A percentile compares a stretch with the other conserved stretches of the same genome.
Conservation (phyloP, 371 early-diverging fungal species). For the Saksenaea oblongispora region DNA sequence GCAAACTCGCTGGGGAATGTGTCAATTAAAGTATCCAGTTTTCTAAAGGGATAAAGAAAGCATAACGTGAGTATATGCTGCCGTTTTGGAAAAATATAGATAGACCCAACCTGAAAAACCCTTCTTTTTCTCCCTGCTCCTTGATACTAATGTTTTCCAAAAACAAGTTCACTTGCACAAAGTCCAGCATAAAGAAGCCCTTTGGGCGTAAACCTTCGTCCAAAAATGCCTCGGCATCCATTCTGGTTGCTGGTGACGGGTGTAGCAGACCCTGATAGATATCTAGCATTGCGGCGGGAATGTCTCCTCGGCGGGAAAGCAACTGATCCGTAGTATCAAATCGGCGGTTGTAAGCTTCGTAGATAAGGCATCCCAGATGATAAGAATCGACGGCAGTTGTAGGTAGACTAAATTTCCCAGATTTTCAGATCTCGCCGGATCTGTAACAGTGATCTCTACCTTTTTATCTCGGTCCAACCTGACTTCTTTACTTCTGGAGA, state of each 20-base stretch:
- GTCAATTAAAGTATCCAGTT: conserved; percentile 60
- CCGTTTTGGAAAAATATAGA: not conserved
- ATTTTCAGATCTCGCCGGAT: not conserved
- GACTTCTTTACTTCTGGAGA: conserved; percentile 76
- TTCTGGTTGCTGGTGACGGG: conserved; percentile 59
- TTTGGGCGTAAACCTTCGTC: conserved; percentile 60
- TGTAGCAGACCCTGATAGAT: conserved; percentile 54
- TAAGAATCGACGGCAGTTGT: conserved; percentile 73
- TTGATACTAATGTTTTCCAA: conserved; percentile 89
- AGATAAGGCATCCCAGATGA: conserved; percentile 77
- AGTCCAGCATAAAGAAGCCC: conserved; percentile 78
- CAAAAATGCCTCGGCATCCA: conserved; percentile 70
- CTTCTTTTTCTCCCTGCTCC: conserved; percentile 78
- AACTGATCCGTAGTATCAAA: conserved; percentile 64
- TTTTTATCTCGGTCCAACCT: conserved; percentile 66
- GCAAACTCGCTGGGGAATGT: conserved; percentile 82
- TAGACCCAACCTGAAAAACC: conserved; percentile 64
- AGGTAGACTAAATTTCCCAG: conserved; percentile 34
- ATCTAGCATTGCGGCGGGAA: conserved; percentile 62
- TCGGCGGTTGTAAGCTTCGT: conserved; percentile 78
- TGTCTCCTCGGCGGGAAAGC: conserved; percentile 54
- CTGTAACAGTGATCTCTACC: conserved; percentile 42
- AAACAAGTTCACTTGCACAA: conserved; percentile 78
- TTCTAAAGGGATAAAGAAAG: conserved; percentile 28
- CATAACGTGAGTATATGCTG: conserved; percentile 10